Evolutionary conservation across 176 grass and related monocot species (phyloP), one percentile per base, ranked within the genome.

Genomic region (Alloteropsis semialata): DNA sequence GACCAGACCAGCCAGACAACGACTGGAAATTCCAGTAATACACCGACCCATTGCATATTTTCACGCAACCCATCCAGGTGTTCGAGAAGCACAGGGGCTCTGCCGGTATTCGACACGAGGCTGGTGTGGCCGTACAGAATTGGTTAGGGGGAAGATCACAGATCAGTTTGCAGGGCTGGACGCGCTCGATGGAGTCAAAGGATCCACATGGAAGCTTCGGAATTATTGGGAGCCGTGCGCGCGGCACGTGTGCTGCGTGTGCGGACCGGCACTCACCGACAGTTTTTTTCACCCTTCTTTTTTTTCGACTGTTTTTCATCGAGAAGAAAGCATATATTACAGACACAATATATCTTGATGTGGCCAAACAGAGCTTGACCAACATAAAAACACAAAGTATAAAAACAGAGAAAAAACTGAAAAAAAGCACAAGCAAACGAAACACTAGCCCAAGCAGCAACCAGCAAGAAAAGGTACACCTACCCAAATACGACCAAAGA

Each of bases 131-230:
- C n/a, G 37, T 38, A 30, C 81, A 68, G 68, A 74, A 75, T 36
- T 58, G 68, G 75, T 65, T 84, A 48, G 87, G 57, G 57, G 22
- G 27, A 33, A 14, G 4, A 80, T 66, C 77, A 29, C 34, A 36
- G 34, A 19, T 72, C 74, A 46, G 30, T 13, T 53, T 8, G 5
- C 48, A 5, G 27, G 16, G 32, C 17, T 56, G 14, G 34, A 57
- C 14, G 21, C 43, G 28, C 46, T 45, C 41, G 16, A 34, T 34
- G 3, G 42, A 25, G 76, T 69, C 76, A 88, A 63, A 48, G 55
- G 22, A 71, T 38, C 70, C 87, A 85, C 82, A 76, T 89, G 82
- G 87, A 80, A 63, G 82, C 76, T 62, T 76, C 82, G 0, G 42
- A 76, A 58, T 55, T 44, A n/a, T 68, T n/a, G 48, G 38, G 16